A percentile compares a stretch with the other conserved stretches of the same genome.
phyloP scores from a whole-genome alignment of 192 early-diverging fungal species.

The Coemansia sp. region DNA sequence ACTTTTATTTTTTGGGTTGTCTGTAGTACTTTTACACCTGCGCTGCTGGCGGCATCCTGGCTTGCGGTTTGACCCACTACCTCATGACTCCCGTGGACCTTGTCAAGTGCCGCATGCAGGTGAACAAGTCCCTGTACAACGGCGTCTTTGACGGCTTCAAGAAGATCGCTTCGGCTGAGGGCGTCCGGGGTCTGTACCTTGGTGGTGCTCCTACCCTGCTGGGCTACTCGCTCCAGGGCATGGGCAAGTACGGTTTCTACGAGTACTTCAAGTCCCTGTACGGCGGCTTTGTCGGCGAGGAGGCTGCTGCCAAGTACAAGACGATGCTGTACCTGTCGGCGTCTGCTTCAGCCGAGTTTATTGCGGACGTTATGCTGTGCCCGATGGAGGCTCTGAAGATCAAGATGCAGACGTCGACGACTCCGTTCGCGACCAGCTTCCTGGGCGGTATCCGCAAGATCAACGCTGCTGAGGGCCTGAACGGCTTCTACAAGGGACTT shows the following conservation, averaged over 20 bases:
- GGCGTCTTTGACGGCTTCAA: constrained; percentile 62
- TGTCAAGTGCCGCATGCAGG: constrained; percentile 65
- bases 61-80: constrained; percentile 71
- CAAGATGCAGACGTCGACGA: constrained; percentile 80
- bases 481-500: constrained; percentile 74
- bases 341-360: constrained; percentile 80
- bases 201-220: constrained; percentile 79
- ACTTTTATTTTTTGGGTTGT: neutral
- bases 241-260: constrained; percentile 90
- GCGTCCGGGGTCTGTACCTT: constrained; percentile 73
- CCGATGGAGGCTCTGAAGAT: constrained; percentile 88
- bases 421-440: constrained; percentile 74
- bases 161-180: constrained; percentile 65
- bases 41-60: constrained; percentile 65
- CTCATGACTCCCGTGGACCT: constrained; percentile 63
- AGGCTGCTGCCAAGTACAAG: constrained; percentile 77
- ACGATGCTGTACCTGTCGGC: constrained; percentile 71
- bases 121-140: constrained; percentile 59
- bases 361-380: constrained; percentile 84
- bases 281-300: constrained; percentile 63
- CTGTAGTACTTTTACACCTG: constrained; percentile 67
- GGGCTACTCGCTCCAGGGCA: constrained; percentile 86
- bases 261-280: constrained; percentile 88
- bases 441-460: constrained; percentile 68
- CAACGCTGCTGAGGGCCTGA: constrained; percentile 62